A percentile compares a stretch with the other conserved stretches of the same genome.
These are phyloP conservation scores for Aspergillus ustus DNA, from an alignment of 2,329 filamentous ascomycete genomes.

Conservation along the genomic window DNA sequence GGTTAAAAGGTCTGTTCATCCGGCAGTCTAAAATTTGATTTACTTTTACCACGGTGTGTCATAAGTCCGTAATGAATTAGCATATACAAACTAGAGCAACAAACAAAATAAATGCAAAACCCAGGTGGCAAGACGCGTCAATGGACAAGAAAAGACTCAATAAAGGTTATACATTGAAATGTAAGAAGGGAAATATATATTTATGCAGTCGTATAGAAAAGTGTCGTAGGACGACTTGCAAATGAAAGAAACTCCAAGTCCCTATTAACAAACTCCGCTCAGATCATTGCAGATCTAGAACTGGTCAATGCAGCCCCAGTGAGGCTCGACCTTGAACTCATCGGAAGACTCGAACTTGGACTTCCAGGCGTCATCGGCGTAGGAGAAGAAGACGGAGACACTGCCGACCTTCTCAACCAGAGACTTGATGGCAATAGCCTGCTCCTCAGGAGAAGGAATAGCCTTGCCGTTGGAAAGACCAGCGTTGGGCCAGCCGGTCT, in stretches of 20 bases:
- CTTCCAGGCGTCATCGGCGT: constrained; percentile 84
- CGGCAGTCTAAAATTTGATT: too few species aligned
- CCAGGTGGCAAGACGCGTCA: constrained; percentile 34
- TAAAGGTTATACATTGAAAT: constrained; percentile 20
- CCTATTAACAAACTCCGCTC: neutral
- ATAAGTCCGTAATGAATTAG: constrained; percentile 21
- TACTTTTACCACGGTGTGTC: neutral
- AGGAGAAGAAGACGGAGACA: constrained; percentile 81
- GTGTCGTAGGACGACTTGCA: neutral
- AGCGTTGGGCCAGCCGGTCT: constrained; percentile 83
- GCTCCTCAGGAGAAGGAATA: constrained; percentile 68
- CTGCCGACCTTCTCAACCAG: constrained; percentile 70
- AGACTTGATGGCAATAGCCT: constrained; percentile 71
- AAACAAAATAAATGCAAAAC: constrained; percentile 29
- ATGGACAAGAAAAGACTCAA: constrained; percentile 34
- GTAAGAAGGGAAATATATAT: constrained; percentile 4
- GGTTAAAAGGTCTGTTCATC: too few species aligned
- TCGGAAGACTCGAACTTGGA: constrained; percentile 50
- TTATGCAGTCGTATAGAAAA: too few species aligned
- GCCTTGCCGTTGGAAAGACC: constrained; percentile 75
- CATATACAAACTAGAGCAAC: constrained; percentile 31
- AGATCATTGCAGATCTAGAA: constrained; percentile 43
- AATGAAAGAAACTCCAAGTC: constrained; percentile 21
- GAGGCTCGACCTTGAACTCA: constrained; percentile 73
- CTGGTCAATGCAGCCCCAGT: constrained; percentile 70